Base-by-base conservation (phyloP, 495 filamentous ascomycete species). In the Xylaria castorea region DNA sequence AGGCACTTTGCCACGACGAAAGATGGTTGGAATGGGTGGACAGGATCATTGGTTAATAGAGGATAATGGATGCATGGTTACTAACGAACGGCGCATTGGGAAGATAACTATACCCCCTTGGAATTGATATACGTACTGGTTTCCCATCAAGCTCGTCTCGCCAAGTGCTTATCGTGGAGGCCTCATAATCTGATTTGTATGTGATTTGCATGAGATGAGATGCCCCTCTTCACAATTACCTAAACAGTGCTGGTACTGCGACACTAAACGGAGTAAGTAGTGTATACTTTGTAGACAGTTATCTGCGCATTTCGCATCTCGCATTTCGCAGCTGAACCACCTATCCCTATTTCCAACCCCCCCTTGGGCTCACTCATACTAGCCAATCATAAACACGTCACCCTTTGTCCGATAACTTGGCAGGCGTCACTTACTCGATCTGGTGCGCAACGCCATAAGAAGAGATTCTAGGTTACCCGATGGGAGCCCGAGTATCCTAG, bases 1-100 rank as follows among this genome's bases (percentile, higher is more conserved):
- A 74, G 68, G 73, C 76, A 68, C 71, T 81, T 55, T 79, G 76
- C 74, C 63, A 71, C 65, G 78, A 81, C 65, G 71, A 73, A 30
- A 77, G 77, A 42, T 81, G 79, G 79, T 78, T 74, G 72, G 32
- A 61, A 58, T 81, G 79, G 77, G 71, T 80, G 61, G 76, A 81
- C 66, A 78, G 74, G 68, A 68, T 79, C 72, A 78, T 80, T 72
- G 78, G 76, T 70, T 80, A 70, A 78, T 75, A 63, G 74, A 60
- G 71, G 20, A 42, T 14, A 27, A 58, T 40, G 25, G 3, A 70
- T 48, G 69, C 38, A 55, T 51, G 69, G 44, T 38, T 48, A 40
- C 53, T 71, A 50, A 66, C n/a, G 63, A 57, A 61, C 63, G 70
- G 70, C 62, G 70, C 62, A 66, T 60, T 44, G 62, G 55, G 50